Percentiles rank a stretch among this genome's conserved stretches.
These are phyloP conservation scores for Climacium dendroides DNA, from an alignment of 225 moss, liverwort and hornwort genomes.

Conservation along the genomic window DNA sequence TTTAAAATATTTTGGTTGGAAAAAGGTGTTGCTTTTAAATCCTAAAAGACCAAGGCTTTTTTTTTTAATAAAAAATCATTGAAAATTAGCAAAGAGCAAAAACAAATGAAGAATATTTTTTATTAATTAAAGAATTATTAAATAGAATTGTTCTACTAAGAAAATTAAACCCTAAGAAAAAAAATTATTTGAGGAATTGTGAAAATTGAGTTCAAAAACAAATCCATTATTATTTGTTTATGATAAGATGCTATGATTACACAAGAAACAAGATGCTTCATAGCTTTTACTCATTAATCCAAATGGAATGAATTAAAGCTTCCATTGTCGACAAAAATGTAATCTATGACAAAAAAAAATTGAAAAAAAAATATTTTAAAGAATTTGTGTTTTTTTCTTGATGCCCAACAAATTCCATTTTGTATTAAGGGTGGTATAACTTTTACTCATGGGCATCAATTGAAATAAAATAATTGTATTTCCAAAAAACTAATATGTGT, in stretches of 20 bases:
- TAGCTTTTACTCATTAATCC: background rate
- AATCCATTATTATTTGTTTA: background rate
- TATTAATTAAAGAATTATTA: no score
- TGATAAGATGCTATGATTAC: background rate
- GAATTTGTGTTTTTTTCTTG: background rate
- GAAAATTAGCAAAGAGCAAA: no score
- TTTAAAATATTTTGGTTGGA: no score
- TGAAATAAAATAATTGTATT: background rate
- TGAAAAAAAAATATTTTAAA: background rate
- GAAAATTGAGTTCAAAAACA: background rate
- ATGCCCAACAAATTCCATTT: fast-evolving
- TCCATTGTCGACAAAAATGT: no score
- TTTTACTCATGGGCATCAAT: fast-evolving
- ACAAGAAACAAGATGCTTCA: fast-evolving
- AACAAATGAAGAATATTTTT: no score
- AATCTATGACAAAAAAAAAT: background rate
- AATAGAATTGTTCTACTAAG: fast-evolving
- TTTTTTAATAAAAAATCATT: no score
- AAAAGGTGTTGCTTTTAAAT: no score
- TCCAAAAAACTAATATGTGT: fast-evolving
- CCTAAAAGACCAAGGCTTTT: no score
- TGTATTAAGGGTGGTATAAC: fast-evolving
- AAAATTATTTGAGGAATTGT: background rate
- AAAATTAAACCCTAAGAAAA: background rate
- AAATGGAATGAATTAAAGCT: background rate